Evolutionary conservation across 345 rosid genomes (phyloP), one percentile per base, ranked within the genome.

Genomic region (Ailanthus altissimus): DNA sequence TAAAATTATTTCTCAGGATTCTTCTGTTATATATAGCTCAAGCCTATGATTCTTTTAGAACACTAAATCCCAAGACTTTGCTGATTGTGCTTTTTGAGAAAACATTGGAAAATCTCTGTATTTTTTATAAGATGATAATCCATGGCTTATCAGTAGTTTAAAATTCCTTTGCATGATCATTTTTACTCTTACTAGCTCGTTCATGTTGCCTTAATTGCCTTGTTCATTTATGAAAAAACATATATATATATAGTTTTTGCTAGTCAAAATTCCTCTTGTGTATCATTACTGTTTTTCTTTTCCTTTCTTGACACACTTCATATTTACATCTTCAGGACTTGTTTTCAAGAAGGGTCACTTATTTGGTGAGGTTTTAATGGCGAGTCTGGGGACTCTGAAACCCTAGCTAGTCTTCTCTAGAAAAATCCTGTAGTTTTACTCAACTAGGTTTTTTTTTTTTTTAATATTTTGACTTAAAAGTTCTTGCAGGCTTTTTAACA

Each of bases 381-480:
- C 47, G 49, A 71, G 43, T 12, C 60, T 61, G 77, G 47, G 23
- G 23, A 72, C 74, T 67, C 73, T 60, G 73, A 81, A 83, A 72
- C 80, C 84, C 84, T 81, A 82, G 71, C 40, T 59, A 46, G 53
- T 43, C 51, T 53, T 68, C 40, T 66, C 46, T 49, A 64, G n/a
- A 67, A 74, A 63, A 67, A 3, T 28, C 51, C 21, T 72, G 23
- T 15, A 54, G 46, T 46, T 32, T 15, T 23, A 25, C 60, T 54
- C 13, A 65, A 72, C 76, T 79, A 83, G 88, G 85, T 73, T 67
- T 82, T 45, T 67, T n/a, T n/a, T n/a, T n/a, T n/a, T n/a, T n/a
- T n/a, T n/a, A n/a, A n/a, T 66, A 62, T 57, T 75, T 63, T 68
- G 77, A 67, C 75, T 68, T 69, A 9, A 25, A 77, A 9, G n/a